Percentiles rank a stretch among this genome's conserved stretches.
Conservation (phyloP, 1,284 basidiomycete genomes). For the Boletellus deceptivus region DNA sequence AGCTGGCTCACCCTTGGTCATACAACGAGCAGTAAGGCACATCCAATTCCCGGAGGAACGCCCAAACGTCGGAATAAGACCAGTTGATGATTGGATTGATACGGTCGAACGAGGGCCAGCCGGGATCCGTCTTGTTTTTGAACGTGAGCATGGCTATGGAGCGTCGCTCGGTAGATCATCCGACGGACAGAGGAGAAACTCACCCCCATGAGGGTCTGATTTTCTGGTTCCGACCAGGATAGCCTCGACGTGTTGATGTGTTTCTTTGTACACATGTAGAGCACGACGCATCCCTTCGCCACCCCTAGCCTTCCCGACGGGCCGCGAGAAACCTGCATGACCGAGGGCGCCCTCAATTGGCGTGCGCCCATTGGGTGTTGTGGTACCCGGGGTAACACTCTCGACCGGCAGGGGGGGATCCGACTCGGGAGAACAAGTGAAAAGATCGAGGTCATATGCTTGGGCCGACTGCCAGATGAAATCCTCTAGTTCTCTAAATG, state of each 20-base stretch:
- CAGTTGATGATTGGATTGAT: conserved; percentile 97
- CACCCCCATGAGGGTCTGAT: conserved; percentile 91
- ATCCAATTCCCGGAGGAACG: conserved; percentile 72
- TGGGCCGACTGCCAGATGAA: conserved; percentile 73
- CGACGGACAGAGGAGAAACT: conserved; percentile 31
- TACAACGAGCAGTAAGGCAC: conserved; percentile 90
- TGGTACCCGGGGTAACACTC: conserved; percentile 30
- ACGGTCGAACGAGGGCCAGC: conserved; percentile 88
- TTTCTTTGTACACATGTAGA: conserved; percentile 70
- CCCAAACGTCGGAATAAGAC: conserved; percentile 89
- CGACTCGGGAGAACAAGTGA: conserved; percentile 48
- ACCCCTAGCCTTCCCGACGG: conserved; percentile 54
- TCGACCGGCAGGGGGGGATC: conserved; percentile 35
- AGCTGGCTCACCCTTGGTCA: conserved; percentile 74
- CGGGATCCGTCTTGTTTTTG: conserved; percentile 78
- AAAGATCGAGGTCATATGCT: conserved; percentile 81
- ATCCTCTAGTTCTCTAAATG: conserved; percentile 80
- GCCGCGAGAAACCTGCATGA: conserved; percentile 6
- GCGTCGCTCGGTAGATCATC: conserved; percentile 1
- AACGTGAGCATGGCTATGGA: conserved; percentile 61
- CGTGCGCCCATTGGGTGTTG: conserved; percentile 15
- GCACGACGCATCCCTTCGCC: conserved; percentile 84
- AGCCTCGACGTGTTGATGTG: conserved; percentile 65
- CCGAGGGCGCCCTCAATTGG: not conserved
- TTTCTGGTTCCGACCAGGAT: conserved; percentile 88